Base-by-base conservation (phyloP, 2,329 filamentous ascomycete genomes). In the Verticillium alfalfae region DNA sequence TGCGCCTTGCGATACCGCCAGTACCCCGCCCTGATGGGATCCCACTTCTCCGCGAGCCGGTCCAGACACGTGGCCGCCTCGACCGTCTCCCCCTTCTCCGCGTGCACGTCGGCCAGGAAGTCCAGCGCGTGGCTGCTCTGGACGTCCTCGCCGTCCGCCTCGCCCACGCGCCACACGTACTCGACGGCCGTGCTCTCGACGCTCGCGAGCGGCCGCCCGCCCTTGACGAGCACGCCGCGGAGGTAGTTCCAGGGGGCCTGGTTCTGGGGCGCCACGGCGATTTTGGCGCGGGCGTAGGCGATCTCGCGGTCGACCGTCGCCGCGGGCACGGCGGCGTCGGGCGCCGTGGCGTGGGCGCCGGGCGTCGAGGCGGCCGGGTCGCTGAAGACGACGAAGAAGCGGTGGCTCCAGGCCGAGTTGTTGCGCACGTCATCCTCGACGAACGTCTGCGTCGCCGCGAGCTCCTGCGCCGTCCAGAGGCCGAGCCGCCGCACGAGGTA, bases 391-490 rank as follows among this genome's bases (percentile, higher is more conserved):
- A 98, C 74, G 74, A 94, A 97, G 81, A 95, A 98, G 59, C 95
- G 88, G 79, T 99, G 94, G 67, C 94, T 96, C 95, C 95, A 99
- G 16, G 94, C 95, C 55, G 91, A 95, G 75, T 99, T 99, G 79
- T 99, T 99, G 70, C 93, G 85, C 63, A 98, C 87, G 75, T 99
- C 95, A 38, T 86, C 80, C 62, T 86, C 80, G 62, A 99, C 84
- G 73, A 97, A 84, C 45, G 77, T 76, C 71, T 95, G 89, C 38
- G 92, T 86, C 63, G 88, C 87, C 59, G 80, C 75, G 22, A 96
- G 79, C 80, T 99, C 88, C 57, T 82, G 80, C 73, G 90, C 87
- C 78, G 66, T 85, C 83, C 75, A 97, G 81, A 78, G 89, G 72
- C 87, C 88, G 81, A 90, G 76, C 70, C 85, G 86, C 59, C 78